Conservation (phyloP, 805 yeast species). For the Ogataea wickerhamii region DNA sequence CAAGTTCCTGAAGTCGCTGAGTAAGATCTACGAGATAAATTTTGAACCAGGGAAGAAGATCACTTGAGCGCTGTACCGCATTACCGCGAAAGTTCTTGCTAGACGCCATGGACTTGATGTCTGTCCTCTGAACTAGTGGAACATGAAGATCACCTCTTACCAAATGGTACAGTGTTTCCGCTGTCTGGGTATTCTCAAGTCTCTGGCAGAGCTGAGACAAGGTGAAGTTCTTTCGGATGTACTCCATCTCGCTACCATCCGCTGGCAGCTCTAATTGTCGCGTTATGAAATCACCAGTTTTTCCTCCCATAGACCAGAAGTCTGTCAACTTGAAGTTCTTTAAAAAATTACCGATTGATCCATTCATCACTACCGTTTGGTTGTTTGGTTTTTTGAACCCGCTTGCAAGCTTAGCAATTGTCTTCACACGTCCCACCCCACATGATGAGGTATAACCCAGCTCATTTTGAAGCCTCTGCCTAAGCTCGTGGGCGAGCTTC, state of each 20-base stretch:
- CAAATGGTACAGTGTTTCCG: conserved; percentile 53
- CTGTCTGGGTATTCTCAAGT: conserved; percentile 43
- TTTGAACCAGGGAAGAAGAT: conserved; percentile 71
- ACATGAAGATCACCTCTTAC: conserved; percentile 59
- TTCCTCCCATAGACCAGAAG: conserved; percentile 91
- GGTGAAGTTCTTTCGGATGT: conserved; percentile 48
- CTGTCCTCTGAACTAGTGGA: conserved; percentile 56
- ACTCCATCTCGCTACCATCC: conserved; percentile 35
- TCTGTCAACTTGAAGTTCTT: conserved; percentile 62
- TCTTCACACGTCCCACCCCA: conserved; percentile 75
- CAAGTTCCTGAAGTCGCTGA: conserved; percentile 67
- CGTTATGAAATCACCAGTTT: conserved; percentile 61
- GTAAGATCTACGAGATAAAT: conserved; percentile 79
- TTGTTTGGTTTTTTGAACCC: conserved; percentile 81
- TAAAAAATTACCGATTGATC: conserved; percentile 50
- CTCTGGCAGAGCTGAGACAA: conserved; percentile 33
- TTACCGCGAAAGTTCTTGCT: conserved; percentile 70
- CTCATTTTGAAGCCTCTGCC: conserved; percentile 48
- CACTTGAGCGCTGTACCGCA: conserved; percentile 49
- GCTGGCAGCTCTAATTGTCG: conserved; percentile 48
- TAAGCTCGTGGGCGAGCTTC: conserved; percentile 47
- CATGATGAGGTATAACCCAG: conserved; percentile 87
- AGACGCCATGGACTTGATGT: conserved; percentile 83
- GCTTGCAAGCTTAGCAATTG: conserved; percentile 82
- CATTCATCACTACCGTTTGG: conserved; percentile 68